Base-by-base conservation (phyloP, 2,329 filamentous ascomycete species). In the Graphilbum ipis-grandicollis region DNA sequence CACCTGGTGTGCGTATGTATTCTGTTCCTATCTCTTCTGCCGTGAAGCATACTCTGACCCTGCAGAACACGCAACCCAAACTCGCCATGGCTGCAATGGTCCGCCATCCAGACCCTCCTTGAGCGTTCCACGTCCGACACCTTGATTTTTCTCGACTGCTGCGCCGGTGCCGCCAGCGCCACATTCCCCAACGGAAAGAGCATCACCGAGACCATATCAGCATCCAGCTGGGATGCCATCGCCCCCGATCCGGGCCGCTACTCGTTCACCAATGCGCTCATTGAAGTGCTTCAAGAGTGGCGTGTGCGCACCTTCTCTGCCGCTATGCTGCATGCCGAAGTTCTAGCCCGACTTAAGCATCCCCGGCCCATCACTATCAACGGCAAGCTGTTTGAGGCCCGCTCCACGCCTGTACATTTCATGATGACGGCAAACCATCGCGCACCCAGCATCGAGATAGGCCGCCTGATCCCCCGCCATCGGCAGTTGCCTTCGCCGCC, bases 381-480 rank as follows among this genome's bases (percentile, higher is more conserved):
- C 43, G 69, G 69, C 36, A 68, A 64, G 50, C 59, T 64, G 15
- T 69, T 70, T 33, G 68, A 73, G 46, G 65, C 66, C 26, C 61
- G 68, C 29, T 68, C 68, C 2, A 73, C 69, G 0, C 68, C 69
- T 0, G 66, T 73, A 5, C 69, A 74, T 45, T 72, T 72, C 45
- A 73, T 73, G 65, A 72, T 72, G 67, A 73, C 69, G 2, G 59
- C 66, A 15, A 71, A 73, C 40, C 68, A 72, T 47, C 67, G 59
- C 40, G 66, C 65, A 1, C 66, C 66, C 0, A 72, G 68, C 39
- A 73, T 74, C 31, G 68, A 73, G 47, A 51, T 73, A 26, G 60
- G 60, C 6, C 57, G 60, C 19, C 50, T 58, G 13, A 31, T 59
- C 3, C 47, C 57, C 4, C 40, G 46, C 5, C 52, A 53, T 18